These are phyloP conservation scores for Ustulina deusta DNA, from an alignment of 2,329 filamentous ascomycete species.

Conservation along the genomic window DNA sequence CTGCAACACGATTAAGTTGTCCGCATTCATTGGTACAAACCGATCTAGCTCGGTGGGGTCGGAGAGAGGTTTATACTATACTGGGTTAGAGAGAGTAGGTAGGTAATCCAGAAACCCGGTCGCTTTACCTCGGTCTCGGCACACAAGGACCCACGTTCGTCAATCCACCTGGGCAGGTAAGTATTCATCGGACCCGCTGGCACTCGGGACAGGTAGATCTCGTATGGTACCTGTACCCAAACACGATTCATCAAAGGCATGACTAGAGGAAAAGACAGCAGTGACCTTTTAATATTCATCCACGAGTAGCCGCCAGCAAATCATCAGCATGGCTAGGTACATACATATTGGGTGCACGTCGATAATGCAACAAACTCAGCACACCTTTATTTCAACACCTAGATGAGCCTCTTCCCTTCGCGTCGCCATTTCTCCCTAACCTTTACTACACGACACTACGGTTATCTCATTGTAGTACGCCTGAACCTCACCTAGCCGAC, in stretches of 20 bases:
- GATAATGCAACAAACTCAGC: background rate
- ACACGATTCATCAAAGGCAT: background rate
- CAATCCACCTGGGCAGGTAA: too few relatives aligned
- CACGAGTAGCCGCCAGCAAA: background rate
- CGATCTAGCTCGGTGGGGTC: background rate
- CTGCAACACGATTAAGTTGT: background rate
- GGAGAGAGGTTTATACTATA: background rate
- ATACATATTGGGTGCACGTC: background rate
- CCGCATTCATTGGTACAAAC: background rate
- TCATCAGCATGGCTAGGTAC: background rate
- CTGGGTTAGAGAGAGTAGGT: background rate
- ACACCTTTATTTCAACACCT: background rate
- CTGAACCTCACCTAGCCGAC: background rate
- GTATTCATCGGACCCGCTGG: too few relatives aligned
- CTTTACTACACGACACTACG: background rate
- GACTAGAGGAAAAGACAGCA: background rate
- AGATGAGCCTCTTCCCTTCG: background rate
- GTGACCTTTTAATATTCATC: background rate
- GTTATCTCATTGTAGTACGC: background rate
- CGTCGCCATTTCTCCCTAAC: background rate
- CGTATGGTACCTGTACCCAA: too few relatives aligned
- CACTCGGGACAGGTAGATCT: too few relatives aligned
- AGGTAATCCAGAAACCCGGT: too few relatives aligned
- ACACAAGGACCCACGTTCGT: conserved; percentile 1
- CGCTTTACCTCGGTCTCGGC: conserved; percentile 3